These are phyloP conservation scores for Casaregolazyma suthepensis DNA, from an alignment of 1,139 yeast genomes.

Conservation along the genomic window DNA sequence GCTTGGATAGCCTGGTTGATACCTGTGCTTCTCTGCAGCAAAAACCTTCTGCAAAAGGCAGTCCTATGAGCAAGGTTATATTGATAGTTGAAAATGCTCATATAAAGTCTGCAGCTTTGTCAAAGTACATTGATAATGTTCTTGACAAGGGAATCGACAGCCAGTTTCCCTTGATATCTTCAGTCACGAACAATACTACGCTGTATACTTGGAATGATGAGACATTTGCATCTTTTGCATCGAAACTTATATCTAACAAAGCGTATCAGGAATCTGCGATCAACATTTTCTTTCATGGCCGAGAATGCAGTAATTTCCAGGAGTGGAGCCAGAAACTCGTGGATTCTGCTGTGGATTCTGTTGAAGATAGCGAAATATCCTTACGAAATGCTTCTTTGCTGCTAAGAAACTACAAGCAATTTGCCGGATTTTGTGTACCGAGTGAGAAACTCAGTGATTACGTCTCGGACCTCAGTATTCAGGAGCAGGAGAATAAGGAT, in stretches of 20 bases:
- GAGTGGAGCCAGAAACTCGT: not conserved
- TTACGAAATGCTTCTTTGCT: not conserved
- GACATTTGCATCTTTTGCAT: not conserved
- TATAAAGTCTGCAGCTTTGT: not conserved
- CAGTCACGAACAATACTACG: not conserved
- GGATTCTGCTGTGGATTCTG: not conserved
- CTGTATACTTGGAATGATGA: not conserved
- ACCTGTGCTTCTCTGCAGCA: not conserved
- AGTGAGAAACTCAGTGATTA: not conserved
- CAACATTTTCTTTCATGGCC: not conserved
- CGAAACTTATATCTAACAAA: not conserved
- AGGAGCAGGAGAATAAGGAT: not conserved
- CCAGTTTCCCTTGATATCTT: not conserved
- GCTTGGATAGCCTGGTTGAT: not conserved
- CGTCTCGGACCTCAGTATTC: not conserved
- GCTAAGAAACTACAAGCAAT: not conserved
- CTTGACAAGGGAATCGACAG: not conserved
- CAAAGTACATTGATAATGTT: not conserved
- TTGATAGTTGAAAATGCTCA: not conserved
- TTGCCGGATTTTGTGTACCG: not conserved
- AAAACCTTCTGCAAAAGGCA: not conserved
- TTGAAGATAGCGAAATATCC: not conserved
- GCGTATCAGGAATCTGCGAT: not conserved
- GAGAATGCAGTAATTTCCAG: not conserved
- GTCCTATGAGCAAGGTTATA: not conserved